These are phyloP conservation scores for Westerdykella sp. DNA, from an alignment of 2,329 filamentous ascomycete genomes.

Conservation along the genomic window DNA sequence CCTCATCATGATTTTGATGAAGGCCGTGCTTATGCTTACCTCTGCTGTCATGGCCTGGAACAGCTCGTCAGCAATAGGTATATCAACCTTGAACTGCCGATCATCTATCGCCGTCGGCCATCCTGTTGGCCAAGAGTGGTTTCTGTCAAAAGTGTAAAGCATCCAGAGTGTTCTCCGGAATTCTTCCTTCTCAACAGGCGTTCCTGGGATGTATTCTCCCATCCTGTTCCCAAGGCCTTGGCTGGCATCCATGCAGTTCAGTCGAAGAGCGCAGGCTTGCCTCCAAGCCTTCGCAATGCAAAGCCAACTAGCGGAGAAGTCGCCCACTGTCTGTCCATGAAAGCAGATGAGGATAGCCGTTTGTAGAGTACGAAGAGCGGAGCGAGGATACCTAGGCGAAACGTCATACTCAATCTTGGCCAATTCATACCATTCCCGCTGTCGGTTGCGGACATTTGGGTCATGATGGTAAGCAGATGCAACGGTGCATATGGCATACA, in stretches of 20 bases:
- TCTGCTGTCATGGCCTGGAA: conserved; percentile 18
- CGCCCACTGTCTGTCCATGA: conserved; percentile 19
- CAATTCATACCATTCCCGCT: conserved; percentile 24
- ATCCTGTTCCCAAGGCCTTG: neutral
- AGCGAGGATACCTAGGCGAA: conserved; percentile 13
- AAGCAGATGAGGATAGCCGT: conserved; percentile 19
- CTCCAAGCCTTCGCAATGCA: conserved; percentile 31
- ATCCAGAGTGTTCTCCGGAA: conserved; percentile 25
- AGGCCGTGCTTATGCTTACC: neutral
- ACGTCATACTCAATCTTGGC: conserved; percentile 25
- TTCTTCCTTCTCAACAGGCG: conserved; percentile 19
- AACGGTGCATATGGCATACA: conserved; percentile 25
- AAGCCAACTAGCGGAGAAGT: conserved; percentile 26
- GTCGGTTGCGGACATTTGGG: conserved; percentile 10
- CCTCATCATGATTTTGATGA: neutral
- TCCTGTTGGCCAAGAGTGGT: conserved; percentile 21
- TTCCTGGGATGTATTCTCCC: no score
- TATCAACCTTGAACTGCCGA: conserved; percentile 26
- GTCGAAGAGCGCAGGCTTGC: conserved; percentile 21
- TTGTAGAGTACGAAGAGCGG: conserved; percentile 21
- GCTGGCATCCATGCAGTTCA: conserved; percentile 25
- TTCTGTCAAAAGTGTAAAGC: conserved; percentile 27
- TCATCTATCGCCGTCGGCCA: conserved; percentile 26
- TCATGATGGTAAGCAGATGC: conserved; percentile 20
- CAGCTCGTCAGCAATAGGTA: conserved; percentile 17